Percentiles rank a stretch among this genome's conserved stretches.
These are phyloP conservation scores for Leccinum obscurum DNA, from an alignment of 768 basidiomycete species.

Conservation along the genomic window DNA sequence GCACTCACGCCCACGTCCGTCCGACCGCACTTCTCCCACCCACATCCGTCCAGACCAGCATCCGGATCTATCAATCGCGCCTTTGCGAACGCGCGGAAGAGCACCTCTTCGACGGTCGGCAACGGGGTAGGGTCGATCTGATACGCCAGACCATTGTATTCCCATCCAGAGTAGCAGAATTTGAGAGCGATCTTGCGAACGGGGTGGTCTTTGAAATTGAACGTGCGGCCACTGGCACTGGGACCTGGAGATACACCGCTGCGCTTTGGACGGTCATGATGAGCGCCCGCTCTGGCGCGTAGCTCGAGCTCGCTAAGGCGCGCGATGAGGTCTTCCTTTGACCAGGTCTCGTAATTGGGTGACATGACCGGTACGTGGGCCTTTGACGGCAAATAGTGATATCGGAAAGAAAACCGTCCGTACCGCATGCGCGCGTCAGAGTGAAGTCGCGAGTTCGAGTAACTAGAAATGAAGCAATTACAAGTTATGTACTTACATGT, in stretches of 20 bases:
- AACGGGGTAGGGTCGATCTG: conserved; percentile 71
- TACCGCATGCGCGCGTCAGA: conserved; percentile 27
- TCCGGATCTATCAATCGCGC: conserved; percentile 74
- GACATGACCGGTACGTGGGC: conserved; percentile 36
- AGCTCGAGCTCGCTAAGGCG: conserved; percentile 59
- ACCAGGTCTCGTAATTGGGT: conserved; percentile 53
- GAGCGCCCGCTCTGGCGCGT: conserved; percentile 14
- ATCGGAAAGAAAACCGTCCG: conserved; percentile 34
- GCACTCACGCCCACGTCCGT: conserved; percentile 96
- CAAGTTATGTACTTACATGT: background rate
- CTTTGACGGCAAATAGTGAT: conserved; percentile 33
- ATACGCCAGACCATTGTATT: conserved; percentile 87
- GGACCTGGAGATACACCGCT: conserved; percentile 12
- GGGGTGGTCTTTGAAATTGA: conserved; percentile 68
- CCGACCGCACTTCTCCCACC: conserved; percentile 88
- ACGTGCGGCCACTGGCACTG: conserved; percentile 37
- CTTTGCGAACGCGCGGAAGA: conserved; percentile 79
- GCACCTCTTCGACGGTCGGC: conserved; percentile 88
- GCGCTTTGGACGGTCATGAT: conserved; percentile 17
- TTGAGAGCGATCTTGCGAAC: conserved; percentile 90
- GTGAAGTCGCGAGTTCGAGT: background rate
- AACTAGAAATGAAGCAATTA: background rate
- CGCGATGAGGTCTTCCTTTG: conserved; percentile 70
- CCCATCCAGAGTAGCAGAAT: conserved; percentile 91
- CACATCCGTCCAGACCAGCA: conserved; percentile 80